Base-by-base conservation (phyloP, 2,329 filamentous ascomycete species). In the Cordyceps cateniannulata region DNA sequence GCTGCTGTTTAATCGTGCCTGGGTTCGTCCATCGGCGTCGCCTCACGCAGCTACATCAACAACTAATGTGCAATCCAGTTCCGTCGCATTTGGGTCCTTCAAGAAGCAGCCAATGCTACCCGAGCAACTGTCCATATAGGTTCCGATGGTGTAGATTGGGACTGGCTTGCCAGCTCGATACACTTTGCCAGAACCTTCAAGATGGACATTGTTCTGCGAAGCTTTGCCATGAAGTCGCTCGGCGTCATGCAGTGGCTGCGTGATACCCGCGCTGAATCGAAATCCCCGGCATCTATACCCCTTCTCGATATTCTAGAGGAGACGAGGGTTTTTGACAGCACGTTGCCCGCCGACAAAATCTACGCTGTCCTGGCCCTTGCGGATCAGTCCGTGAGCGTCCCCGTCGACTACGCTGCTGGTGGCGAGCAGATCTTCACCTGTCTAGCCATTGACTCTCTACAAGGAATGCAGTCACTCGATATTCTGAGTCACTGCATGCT, bases 41-140 rank as follows among this genome's bases (percentile, higher is more conserved):
- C 16, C 48, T 7, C 29, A 9, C 27, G 4, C 20, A 7, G 12
- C n/a, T n/a, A 29, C 42, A 12, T 45, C 42, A 45, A 18, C 44
- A 47, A 12, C 29, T 51, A 24, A 32, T 38, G 24, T 20, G 24
- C 24, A 6, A 3, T 20, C 54, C 45, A 64, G 63, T 64, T 64
- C 29, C 59, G 50, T 38, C 62, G 63, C 1, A 60, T 60, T 4
- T 64, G 62, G 63, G 59, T 64, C 40, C 45, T 64, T 3, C 63
- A 64, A 51, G 63, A 64, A 24, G 55, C 61, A 9, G 55, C 45
- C n/a, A 62, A 63, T 38, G 58, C 59, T 3, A 50, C 42, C 8
- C 8, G 52, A 7, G 50, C 62, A 3, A 45, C 8, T 3, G 48
- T 64, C 0, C 59, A 63, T 9, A 3, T 64, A 5, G 63, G 62